These are phyloP conservation scores for Metarhizium guizhouense DNA, from an alignment of 2,329 filamentous ascomycete genomes.

Conservation along the genomic window DNA sequence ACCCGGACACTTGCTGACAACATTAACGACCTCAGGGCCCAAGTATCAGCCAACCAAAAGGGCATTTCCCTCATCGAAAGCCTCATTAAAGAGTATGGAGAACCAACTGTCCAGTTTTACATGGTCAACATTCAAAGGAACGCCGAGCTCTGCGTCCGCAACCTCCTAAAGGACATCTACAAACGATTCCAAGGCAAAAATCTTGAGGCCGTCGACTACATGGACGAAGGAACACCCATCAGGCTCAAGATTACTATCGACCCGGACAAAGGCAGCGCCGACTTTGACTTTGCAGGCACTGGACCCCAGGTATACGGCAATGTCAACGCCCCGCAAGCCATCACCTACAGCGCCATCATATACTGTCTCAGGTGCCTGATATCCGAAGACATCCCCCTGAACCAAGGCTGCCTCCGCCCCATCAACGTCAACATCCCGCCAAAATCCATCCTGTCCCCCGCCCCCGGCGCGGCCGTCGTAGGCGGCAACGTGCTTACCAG, in stretches of 20 bases:
- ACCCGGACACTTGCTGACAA: slow-evolving; percentile 74
- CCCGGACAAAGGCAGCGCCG: slow-evolving; percentile 62
- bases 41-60: slow-evolving; percentile 77
- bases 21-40: slow-evolving; percentile 73
- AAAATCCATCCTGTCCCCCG: slow-evolving; percentile 65
- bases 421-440: slow-evolving; percentile 67
- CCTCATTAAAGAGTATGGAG: slow-evolving; percentile 69
- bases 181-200: slow-evolving; percentile 62
- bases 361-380: slow-evolving; percentile 77
- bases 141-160: slow-evolving; percentile 65
- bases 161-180: slow-evolving; percentile 61
- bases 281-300: slow-evolving; percentile 74
- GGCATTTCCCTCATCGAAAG: slow-evolving; percentile 73
- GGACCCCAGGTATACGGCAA: slow-evolving; percentile 74
- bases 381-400: slow-evolving; percentile 71
- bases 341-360: slow-evolving; percentile 80
- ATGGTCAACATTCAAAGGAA: slow-evolving; percentile 77
- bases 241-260: slow-evolving; percentile 67
- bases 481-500: slow-evolving; percentile 62
- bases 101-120: slow-evolving; percentile 72
- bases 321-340: slow-evolving; percentile 72
- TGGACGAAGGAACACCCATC: slow-evolving; percentile 79
- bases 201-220: slow-evolving; percentile 64
- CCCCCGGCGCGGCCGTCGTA: slow-evolving; percentile 69
- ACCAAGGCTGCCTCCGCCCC: slow-evolving; percentile 72